These are phyloP conservation scores for Domatiomyces globalis DNA, from an alignment of 2,329 filamentous ascomycete genomes.

Conservation along the genomic window DNA sequence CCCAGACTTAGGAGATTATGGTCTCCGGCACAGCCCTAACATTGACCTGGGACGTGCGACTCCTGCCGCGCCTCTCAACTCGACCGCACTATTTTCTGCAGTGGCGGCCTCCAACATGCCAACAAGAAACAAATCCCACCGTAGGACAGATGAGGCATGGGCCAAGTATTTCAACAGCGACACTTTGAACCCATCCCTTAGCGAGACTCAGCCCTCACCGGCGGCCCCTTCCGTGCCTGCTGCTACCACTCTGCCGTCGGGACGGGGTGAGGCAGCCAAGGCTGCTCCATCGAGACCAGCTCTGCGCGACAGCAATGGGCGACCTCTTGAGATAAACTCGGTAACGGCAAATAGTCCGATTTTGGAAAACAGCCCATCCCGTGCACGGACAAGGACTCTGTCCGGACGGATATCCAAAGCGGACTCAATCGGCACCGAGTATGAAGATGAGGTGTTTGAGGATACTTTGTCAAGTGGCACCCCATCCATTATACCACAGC, in stretches of 20 bases:
- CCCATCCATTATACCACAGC: slow-evolving; percentile 9
- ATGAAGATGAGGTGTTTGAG: slow-evolving; percentile 17
- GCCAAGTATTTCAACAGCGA: slow-evolving; percentile 34
- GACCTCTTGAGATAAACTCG: slow-evolving; percentile 27
- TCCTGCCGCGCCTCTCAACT: slow-evolving; percentile 4
- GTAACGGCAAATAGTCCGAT: slow-evolving; percentile 32
- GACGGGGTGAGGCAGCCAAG: neutral
- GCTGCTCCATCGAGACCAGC: neutral
- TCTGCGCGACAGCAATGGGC: slow-evolving; percentile 15
- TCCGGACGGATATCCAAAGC: slow-evolving; percentile 31
- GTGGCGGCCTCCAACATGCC: slow-evolving; percentile 3
- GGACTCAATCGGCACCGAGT: slow-evolving; percentile 25
- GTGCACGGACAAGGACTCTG: slow-evolving; percentile 21
- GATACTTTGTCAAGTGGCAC: slow-evolving; percentile 21
- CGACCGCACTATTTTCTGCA: neutral
- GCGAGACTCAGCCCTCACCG: slow-evolving; percentile 7
- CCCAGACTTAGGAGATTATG: slow-evolving; percentile 14
- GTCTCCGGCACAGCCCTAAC: slow-evolving; percentile 8
- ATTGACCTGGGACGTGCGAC: slow-evolving; percentile 17
- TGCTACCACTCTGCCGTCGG: neutral
- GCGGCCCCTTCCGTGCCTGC: neutral
- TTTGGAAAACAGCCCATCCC: slow-evolving; percentile 23
- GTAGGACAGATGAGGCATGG: slow-evolving; percentile 35
- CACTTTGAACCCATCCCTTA: slow-evolving; percentile 12
- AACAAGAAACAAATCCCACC: slow-evolving; percentile 19